Conservation (phyloP, 2,329 filamentous ascomycete genomes). For the Arthroderma uncinatum region DNA sequence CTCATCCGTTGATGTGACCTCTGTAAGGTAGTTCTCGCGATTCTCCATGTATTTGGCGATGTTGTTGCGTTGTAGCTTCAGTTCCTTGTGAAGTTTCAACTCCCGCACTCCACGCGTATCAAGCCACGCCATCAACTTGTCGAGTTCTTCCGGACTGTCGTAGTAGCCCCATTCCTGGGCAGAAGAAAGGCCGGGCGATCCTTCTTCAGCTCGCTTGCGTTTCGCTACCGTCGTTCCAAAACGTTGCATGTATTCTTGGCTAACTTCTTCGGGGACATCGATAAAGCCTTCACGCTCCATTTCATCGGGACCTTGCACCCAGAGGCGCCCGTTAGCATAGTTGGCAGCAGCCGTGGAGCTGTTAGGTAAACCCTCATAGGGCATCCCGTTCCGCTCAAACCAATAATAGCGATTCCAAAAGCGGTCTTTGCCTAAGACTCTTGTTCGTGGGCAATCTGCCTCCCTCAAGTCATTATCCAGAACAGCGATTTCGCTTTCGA, state of each 20-base stretch:
- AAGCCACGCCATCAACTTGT: slow-evolving; percentile 74
- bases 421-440: slow-evolving; percentile 80
- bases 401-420: slow-evolving; percentile 99
- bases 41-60: slow-evolving; percentile 72
- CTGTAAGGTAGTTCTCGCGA: slow-evolving; percentile 59
- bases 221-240: slow-evolving; percentile 77
- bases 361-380: slow-evolving; percentile 73
- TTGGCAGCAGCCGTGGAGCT: slow-evolving; percentile 78
- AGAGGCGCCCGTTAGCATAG: slow-evolving; percentile 90
- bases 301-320: slow-evolving; percentile 91
- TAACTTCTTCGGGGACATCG: slow-evolving; percentile 58
- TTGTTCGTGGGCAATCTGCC: slow-evolving; percentile 82
- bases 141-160: slow-evolving; percentile 65
- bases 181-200: slow-evolving; percentile 46
- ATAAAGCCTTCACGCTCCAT: slow-evolving; percentile 79
- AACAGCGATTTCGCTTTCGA: slow-evolving; percentile 72
- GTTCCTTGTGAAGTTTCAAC: slow-evolving; percentile 74
- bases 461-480: slow-evolving; percentile 89
- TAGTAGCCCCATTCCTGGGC: slow-evolving; percentile 89
- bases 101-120: slow-evolving; percentile 81
- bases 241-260: slow-evolving; percentile 62
- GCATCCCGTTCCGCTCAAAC: slow-evolving; percentile 98
- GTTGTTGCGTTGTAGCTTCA: slow-evolving; percentile 61
- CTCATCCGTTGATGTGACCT: slow-evolving; percentile 39
- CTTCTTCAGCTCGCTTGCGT: slow-evolving; percentile 78